phyloP scores from a whole-genome alignment of 176 grass and related monocot species.

The Rhipidocladum racemiflorum region DNA sequence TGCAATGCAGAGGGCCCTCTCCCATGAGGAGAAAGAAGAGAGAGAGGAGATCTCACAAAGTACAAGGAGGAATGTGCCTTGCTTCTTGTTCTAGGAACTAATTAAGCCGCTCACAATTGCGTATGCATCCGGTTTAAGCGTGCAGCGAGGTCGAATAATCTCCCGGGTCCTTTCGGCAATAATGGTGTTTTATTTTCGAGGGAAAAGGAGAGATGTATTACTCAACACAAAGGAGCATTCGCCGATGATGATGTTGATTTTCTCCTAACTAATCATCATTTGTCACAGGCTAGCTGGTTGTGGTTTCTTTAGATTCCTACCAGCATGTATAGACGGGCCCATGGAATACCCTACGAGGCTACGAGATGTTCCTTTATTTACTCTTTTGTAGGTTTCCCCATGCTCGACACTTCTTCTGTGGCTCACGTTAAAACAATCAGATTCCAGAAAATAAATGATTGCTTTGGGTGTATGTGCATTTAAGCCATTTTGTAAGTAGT shows the following conservation, averaged over 20 bases:
- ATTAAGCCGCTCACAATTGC: background rate
- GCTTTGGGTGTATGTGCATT: background rate
- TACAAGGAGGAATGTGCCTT: constrained; percentile 49
- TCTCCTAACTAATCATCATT: constrained; percentile 37
- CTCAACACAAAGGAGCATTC: too few species aligned
- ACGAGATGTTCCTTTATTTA: constrained; percentile 20
- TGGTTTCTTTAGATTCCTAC: constrained; percentile 9
- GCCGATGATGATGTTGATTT: constrained; percentile 44
- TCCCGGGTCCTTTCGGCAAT: constrained; percentile 23
- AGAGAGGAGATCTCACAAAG: constrained; percentile 3
- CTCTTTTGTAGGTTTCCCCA: constrained; percentile 34
- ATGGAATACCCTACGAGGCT: constrained; percentile 38
- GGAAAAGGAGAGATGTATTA: too few species aligned
- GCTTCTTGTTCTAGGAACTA: constrained; percentile 38
- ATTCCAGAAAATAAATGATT: constrained; percentile 3
- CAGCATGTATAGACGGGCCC: background rate
- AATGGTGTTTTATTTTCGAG: too few species aligned
- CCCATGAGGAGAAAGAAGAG: background rate
- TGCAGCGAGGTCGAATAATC: background rate
- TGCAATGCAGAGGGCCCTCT: constrained; percentile 26
- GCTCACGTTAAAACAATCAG: constrained; percentile 5
- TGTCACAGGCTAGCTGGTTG: background rate
- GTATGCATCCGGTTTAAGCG: constrained; percentile 25
- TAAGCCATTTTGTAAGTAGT: background rate
- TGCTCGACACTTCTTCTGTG: constrained; percentile 34